phyloP scores from a whole-genome alignment of 345 rosid genomes.

The Geranium brycei region DNA sequence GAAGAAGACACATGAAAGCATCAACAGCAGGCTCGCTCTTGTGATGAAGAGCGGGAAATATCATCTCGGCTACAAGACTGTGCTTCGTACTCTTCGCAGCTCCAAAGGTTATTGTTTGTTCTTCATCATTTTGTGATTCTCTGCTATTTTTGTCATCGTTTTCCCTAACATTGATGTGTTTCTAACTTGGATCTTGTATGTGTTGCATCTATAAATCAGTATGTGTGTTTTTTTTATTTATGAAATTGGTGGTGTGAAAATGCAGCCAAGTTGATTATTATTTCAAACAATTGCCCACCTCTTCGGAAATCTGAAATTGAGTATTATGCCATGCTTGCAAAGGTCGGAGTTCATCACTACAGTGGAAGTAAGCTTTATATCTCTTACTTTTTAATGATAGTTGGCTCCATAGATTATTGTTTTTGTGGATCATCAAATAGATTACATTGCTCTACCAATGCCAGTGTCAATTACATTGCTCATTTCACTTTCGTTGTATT shows the following conservation, averaged over 20 bases:
- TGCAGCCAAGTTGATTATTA: background rate
- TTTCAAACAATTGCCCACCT: background rate
- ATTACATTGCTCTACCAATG: too few relatives aligned
- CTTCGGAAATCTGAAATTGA: background rate
- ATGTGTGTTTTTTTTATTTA: background rate
- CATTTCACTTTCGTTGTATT: too few relatives aligned
- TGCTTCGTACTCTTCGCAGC: constrained; percentile 33
- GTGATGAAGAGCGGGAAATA: constrained; percentile 13
- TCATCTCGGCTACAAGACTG: constrained; percentile 44
- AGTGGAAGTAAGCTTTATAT: background rate
- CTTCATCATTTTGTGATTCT: background rate
- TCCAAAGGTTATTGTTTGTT: constrained; percentile 24
- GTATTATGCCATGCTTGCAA: background rate
- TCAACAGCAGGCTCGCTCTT: constrained; percentile 43
- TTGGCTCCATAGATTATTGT: too few relatives aligned
- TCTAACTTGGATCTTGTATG: background rate
- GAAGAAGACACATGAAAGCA: constrained; percentile 62
- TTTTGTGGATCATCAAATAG: too few relatives aligned
- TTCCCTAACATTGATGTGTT: background rate
- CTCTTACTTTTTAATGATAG: too few relatives aligned
- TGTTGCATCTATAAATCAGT: background rate
- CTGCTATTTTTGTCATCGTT: too few relatives aligned
- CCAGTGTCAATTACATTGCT: too few relatives aligned
- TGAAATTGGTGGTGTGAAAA: background rate
- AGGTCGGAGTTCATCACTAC: background rate